phyloP scores from a whole-genome alignment of 176 grass and related monocot species.

The barley (Hordeum vulgare) region MorexV3_pseudomolecules_assembly NC_058522.1:34136849-34137348 shows the following conservation, averaged over 20 bases:
- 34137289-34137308: neutral
- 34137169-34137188: neutral
- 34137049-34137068: slow-evolving; percentile 51
- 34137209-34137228: neutral
- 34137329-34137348: neutral
- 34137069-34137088: slow-evolving; percentile 90
- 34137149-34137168: neutral
- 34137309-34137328: neutral
- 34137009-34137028: slow-evolving; percentile 61
- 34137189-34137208: neutral
- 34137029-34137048: slow-evolving; percentile 59
- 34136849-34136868: slow-evolving; percentile 55
- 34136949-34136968: neutral
- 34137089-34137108: slow-evolving; percentile 82
- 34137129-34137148: slow-evolving; percentile 4
- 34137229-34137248: neutral
- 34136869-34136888: slow-evolving; percentile 78
- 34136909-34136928: slow-evolving; percentile 7
- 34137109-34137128: slow-evolving; percentile 59
- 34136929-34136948: neutral
- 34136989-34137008: neutral
- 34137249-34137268: neutral
- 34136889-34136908: slow-evolving; percentile 54
- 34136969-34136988: slow-evolving; percentile 1
- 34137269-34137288: neutral